phyloP scores from a whole-genome alignment of 2,329 filamentous ascomycete genomes.

The Cordyceps cateniannulata region DNA sequence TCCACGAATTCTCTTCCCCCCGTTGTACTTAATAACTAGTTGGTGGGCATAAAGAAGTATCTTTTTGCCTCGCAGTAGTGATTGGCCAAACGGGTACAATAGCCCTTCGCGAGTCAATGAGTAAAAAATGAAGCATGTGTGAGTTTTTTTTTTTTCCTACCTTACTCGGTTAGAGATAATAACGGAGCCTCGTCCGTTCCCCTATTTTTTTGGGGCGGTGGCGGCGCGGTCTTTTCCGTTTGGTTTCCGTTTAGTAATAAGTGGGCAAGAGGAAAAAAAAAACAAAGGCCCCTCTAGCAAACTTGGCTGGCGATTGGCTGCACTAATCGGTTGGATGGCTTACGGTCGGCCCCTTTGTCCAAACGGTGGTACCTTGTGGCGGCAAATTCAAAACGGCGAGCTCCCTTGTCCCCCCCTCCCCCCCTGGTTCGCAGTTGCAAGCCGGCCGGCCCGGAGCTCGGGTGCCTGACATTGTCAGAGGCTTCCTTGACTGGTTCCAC shows the following conservation, averaged over 20 bases:
- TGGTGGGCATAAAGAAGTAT: background rate
- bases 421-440: background rate
- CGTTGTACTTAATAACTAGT: too few relatives aligned
- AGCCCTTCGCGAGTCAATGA: background rate
- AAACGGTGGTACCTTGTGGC: too few relatives aligned
- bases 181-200: too few relatives aligned
- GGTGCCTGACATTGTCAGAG: background rate
- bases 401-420: background rate
- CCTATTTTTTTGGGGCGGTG: background rate
- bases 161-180: too few relatives aligned
- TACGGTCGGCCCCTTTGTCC: background rate
- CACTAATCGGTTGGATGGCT: background rate
- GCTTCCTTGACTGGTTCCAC: background rate
- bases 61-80: background rate
- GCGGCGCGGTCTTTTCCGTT: background rate
- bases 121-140: background rate
- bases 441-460: background rate
- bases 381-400: background rate
- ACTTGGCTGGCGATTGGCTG: background rate
- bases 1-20: too few relatives aligned
- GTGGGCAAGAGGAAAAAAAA: background rate
- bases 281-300: background rate
- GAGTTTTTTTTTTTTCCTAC: too few relatives aligned
- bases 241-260: background rate
- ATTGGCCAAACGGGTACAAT: background rate